Conservation (phyloP, 2,329 filamentous ascomycete species). For the Arthroderma uncinatum region DNA sequence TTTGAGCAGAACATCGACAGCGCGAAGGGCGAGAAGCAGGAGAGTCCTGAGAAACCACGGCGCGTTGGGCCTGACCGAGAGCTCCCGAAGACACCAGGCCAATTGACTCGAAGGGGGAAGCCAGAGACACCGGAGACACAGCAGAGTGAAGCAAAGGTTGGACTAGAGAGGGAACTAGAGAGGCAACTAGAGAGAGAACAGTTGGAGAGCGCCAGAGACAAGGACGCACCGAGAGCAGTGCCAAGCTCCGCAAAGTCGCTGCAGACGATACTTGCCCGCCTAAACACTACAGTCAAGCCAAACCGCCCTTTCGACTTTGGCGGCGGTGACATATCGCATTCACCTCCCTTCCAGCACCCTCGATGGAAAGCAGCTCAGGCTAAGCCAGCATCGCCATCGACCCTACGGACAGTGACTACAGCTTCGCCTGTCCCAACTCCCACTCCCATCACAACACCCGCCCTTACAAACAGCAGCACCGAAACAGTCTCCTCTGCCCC, state of each 20-base stretch:
- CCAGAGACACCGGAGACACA: no score
- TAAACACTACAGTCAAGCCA: background rate
- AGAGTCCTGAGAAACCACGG: background rate
- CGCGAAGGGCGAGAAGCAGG: conserved; percentile 1
- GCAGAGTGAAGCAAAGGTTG: no score
- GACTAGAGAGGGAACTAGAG: background rate
- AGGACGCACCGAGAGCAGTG: no score
- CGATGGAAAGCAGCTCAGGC: background rate
- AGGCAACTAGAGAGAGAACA: background rate
- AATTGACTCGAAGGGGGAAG: background rate
- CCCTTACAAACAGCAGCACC: background rate
- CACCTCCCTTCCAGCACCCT: background rate
- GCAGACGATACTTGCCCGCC: background rate
- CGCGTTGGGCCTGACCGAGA: background rate
- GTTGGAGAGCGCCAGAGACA: background rate
- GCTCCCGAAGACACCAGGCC: background rate
- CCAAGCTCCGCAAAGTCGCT: background rate
- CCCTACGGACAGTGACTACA: background rate
- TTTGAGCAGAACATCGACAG: conserved; percentile 17
- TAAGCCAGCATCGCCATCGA: background rate
- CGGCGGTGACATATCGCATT: background rate
- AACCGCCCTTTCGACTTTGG: background rate
- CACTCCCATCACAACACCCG: background rate
- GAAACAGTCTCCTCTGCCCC: background rate
- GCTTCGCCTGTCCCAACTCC: background rate